These are phyloP conservation scores for Eucalyptus erythrocorys DNA, from an alignment of 345 rosid genomes.

Conservation along the genomic window DNA sequence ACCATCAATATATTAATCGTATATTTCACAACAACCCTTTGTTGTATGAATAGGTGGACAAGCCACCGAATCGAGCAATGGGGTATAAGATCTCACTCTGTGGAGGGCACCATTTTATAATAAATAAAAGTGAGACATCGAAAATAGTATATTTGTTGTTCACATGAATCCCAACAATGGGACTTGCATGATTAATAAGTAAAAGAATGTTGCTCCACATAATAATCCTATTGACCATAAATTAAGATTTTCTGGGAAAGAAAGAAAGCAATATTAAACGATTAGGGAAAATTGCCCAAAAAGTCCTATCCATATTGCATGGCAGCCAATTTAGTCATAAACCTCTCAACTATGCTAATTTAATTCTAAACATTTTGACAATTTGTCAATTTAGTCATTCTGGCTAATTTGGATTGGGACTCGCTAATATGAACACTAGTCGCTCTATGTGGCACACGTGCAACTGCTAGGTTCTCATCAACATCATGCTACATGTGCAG, in stretches of 20 bases:
- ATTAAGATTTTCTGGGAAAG: neutral
- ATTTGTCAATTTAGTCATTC: neutral
- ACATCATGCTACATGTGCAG: neutral
- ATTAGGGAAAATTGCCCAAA: neutral
- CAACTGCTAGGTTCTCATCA: neutral
- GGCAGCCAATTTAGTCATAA: neutral
- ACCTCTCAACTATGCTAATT: neutral
- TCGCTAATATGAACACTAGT: neutral
- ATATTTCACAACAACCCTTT: neutral
- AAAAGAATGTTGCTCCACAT: neutral
- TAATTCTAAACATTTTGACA: neutral
- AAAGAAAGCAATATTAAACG: neutral
- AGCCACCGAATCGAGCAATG: neutral
- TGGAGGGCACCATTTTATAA: neutral
- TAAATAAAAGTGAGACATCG: neutral
- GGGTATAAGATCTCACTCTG: neutral
- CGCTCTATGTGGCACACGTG: neutral
- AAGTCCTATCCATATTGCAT: neutral
- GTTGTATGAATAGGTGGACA: neutral
- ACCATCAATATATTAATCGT: neutral
- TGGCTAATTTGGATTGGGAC: neutral
- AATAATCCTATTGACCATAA: neutral
- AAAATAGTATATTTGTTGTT: neutral
- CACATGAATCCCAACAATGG: neutral
- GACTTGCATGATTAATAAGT: neutral